Conservation (phyloP, 148 eudicot genomes). For the Vaccinium corymbosum region DNA sequence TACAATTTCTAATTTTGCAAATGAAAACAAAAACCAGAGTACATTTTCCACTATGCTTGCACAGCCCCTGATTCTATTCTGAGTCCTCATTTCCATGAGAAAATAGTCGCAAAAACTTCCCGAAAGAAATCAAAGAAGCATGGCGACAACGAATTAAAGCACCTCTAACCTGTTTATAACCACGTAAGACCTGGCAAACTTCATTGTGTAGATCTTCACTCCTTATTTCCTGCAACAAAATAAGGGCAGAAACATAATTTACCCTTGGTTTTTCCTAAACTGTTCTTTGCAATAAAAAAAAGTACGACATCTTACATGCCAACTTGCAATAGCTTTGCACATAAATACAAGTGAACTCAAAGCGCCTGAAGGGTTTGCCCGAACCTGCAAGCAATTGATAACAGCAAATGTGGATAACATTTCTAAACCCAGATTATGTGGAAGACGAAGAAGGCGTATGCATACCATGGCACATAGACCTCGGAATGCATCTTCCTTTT, state of each 20-base stretch:
- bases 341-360: slow-evolving; percentile 73
- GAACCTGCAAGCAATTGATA: slow-evolving; percentile 58
- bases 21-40: neutral
- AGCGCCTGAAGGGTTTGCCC: slow-evolving; percentile 82
- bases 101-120: neutral
- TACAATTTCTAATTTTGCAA: neutral
- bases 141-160: neutral
- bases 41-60: neutral
- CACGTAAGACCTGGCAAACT: slow-evolving; percentile 84
- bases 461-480: slow-evolving; percentile 96
- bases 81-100: neutral
- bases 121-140: slow-evolving; percentile 1
- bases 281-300: neutral
- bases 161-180: slow-evolving; percentile 84
- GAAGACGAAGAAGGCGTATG: slow-evolving; percentile 8
- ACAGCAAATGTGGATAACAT: neutral
- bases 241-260: neutral
- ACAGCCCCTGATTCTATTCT: neutral
- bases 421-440: slow-evolving; percentile 11
- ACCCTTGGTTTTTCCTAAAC: neutral
- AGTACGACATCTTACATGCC: slow-evolving; percentile 67
- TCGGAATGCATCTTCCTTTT: slow-evolving; percentile 97
- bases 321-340: slow-evolving; percentile 91
- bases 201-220: slow-evolving; percentile 84
- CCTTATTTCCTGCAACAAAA: slow-evolving; percentile 71